phyloP scores from a whole-genome alignment of 2,329 filamentous ascomycete genomes.

The Xylaria digitata region DNA sequence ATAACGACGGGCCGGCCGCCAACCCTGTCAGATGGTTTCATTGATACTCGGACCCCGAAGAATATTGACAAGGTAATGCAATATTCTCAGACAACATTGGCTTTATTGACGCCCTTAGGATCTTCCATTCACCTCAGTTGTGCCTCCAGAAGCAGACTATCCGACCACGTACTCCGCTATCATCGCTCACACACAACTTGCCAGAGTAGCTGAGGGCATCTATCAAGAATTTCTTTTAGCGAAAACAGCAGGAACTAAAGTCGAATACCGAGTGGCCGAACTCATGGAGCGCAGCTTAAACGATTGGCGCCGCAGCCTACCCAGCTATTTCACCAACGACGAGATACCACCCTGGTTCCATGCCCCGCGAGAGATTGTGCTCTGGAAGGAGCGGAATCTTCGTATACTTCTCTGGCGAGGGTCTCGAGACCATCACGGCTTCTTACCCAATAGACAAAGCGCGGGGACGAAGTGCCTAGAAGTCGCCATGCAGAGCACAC shows the following conservation, averaged over 20 bases:
- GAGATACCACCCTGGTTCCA: conserved; percentile 17
- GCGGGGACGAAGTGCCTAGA: conserved; percentile 15
- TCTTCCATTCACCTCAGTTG: not conserved
- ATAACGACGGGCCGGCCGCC: conserved; percentile 22
- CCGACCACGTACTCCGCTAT: conserved; percentile 23
- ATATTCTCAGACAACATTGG: not conserved
- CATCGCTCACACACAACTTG: conserved; percentile 14
- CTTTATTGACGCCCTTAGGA: conserved; percentile 1
- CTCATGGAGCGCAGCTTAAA: conserved; percentile 15
- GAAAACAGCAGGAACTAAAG: conserved; percentile 22
- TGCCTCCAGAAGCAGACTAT: conserved; percentile 1
- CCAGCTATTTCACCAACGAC: conserved; percentile 11
- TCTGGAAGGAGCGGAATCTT: conserved; percentile 26
- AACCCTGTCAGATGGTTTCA: conserved; percentile 17
- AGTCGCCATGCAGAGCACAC: conserved; percentile 22
- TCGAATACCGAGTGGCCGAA: conserved; percentile 26
- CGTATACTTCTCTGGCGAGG: conserved; percentile 24
- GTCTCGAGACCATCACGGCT: conserved; percentile 18
- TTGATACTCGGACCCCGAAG: conserved; percentile 15
- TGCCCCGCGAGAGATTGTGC: conserved; percentile 16
- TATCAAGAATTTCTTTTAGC: conserved; percentile 29
- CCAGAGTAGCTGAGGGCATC: conserved; percentile 9
- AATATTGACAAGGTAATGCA: conserved; percentile 13
- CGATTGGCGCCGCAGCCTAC: conserved; percentile 17
- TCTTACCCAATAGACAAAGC: conserved; percentile 14